These are phyloP conservation scores for Herpetospermum pedunculosum DNA, from an alignment of 306 rosid species.

Conservation along the genomic window DNA sequence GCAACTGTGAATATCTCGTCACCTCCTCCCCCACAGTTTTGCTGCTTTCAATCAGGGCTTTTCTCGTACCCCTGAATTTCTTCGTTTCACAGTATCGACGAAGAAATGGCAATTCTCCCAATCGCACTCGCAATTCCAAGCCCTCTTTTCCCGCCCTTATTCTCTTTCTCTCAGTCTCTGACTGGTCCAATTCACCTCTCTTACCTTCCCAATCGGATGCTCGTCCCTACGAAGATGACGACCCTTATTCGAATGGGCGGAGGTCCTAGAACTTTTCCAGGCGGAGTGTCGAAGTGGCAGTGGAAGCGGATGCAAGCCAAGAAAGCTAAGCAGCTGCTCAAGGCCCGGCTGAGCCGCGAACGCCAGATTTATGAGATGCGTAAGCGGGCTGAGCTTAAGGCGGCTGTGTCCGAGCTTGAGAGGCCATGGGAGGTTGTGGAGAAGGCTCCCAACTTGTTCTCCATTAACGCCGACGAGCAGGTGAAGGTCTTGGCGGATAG, in stretches of 20 bases:
- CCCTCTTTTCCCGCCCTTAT: constrained; percentile 7
- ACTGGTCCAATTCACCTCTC: constrained; percentile 18
- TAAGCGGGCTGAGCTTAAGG: constrained; percentile 79
- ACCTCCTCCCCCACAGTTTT: not conserved
- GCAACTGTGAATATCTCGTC: not conserved
- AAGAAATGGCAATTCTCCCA: constrained; percentile 3
- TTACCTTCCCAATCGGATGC: constrained; percentile 11
- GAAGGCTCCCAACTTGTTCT: constrained; percentile 60
- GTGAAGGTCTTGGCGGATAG: constrained; percentile 84
- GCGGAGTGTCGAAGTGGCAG: constrained; percentile 94
- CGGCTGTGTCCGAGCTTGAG: constrained; percentile 84
- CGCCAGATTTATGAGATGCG: constrained; percentile 96
- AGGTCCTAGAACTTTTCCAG: constrained; percentile 89
- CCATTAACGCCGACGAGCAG: constrained; percentile 73
- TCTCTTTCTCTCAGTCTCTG: constrained; percentile 32
- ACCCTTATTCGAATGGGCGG: constrained; percentile 86
- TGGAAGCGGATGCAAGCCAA: constrained; percentile 94
- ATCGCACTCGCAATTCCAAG: constrained; percentile 13
- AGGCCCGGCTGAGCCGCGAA: constrained; percentile 73
- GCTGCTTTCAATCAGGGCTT: not conserved
- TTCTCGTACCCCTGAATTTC: not conserved
- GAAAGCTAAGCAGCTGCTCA: constrained; percentile 75
- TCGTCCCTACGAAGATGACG: constrained; percentile 14
- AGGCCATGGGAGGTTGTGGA: constrained; percentile 87
- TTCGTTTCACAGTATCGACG: not conserved